Conservation (phyloP, 805 yeast species). For the Hanseniaspora mollemarum region DNA sequence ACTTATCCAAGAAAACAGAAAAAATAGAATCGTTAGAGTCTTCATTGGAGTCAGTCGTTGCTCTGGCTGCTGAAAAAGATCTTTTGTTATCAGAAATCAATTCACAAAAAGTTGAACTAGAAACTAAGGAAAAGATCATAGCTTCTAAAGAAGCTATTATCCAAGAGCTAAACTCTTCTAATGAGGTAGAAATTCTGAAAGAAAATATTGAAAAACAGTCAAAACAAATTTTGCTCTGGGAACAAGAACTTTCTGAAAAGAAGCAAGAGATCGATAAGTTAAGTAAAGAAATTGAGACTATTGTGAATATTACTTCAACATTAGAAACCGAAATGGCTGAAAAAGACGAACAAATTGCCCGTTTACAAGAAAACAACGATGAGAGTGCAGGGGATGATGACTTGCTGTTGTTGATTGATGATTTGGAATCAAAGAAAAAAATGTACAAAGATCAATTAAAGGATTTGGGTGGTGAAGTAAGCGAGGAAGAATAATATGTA, state of each 20-base stretch:
- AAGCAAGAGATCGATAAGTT: slow-evolving; percentile 8
- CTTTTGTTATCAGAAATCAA: not conserved
- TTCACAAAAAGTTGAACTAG: not conserved
- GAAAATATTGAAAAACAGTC: slow-evolving; percentile 5
- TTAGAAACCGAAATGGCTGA: slow-evolving; percentile 8
- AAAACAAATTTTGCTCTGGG: not conserved
- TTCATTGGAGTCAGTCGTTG: not conserved
- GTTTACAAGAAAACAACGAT: slow-evolving; percentile 10
- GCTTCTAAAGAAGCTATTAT: slow-evolving; percentile 9
- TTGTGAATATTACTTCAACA: slow-evolving; percentile 9
- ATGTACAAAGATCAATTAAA: slow-evolving; percentile 45
- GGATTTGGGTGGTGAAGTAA: slow-evolving; percentile 46
- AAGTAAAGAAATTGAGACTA: slow-evolving; percentile 6
- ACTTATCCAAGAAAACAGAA: not conserved
- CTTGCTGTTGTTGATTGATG: slow-evolving; percentile 61
- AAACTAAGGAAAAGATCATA: slow-evolving; percentile 13
- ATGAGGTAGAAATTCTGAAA: not conserved
- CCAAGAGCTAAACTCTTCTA: not conserved
- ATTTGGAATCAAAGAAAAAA: slow-evolving; percentile 56
- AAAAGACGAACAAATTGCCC: not conserved
- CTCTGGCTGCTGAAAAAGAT: not conserved
- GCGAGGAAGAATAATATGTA: slow-evolving; percentile 61
- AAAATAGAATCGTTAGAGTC: too few species aligned
- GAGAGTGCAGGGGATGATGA: slow-evolving; percentile 42
- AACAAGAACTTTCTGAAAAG: slow-evolving; percentile 4